phyloP scores from a whole-genome alignment of 1,139 yeast genomes.

The Pneumocystis jirovecii region DNA sequence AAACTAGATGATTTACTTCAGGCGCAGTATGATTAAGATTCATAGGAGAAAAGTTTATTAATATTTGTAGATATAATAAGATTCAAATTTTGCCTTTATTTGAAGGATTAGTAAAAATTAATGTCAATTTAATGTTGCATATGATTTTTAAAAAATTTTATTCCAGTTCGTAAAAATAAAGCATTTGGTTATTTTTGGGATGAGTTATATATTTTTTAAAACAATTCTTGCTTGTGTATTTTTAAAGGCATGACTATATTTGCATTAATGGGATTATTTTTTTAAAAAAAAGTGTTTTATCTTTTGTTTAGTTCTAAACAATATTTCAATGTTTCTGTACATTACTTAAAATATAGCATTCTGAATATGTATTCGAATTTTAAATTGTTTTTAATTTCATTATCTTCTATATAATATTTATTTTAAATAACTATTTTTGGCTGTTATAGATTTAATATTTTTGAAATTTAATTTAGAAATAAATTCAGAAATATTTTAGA shows the following conservation, averaged over 20 bases:
- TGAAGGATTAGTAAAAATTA: conserved; percentile 51
- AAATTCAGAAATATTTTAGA: neutral
- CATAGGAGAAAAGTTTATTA: neutral
- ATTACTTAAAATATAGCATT: neutral
- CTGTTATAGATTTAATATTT: too few relatives aligned
- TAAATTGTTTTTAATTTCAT: neutral
- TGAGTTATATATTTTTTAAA: neutral
- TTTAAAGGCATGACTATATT: neutral
- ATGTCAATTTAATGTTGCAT: conserved; percentile 48
- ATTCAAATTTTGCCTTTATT: conserved; percentile 38
- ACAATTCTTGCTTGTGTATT: neutral
- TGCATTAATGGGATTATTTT: neutral
- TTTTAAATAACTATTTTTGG: neutral
- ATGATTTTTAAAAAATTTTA: conserved; percentile 64
- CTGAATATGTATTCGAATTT: neutral
- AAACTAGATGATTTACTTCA: conserved; percentile 56
- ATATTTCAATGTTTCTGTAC: neutral
- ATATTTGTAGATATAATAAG: conserved; percentile 23
- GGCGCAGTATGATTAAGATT: conserved; percentile 35
- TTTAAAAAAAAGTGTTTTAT: neutral
- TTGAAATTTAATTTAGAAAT: too few relatives aligned
- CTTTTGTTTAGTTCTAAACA: neutral
- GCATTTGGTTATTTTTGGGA: neutral
- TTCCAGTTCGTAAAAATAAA: neutral
- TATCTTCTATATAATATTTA: neutral